Evolutionary conservation across 306 rosid species (phyloP).

Genomic region (Prunus dulcis): DNA sequence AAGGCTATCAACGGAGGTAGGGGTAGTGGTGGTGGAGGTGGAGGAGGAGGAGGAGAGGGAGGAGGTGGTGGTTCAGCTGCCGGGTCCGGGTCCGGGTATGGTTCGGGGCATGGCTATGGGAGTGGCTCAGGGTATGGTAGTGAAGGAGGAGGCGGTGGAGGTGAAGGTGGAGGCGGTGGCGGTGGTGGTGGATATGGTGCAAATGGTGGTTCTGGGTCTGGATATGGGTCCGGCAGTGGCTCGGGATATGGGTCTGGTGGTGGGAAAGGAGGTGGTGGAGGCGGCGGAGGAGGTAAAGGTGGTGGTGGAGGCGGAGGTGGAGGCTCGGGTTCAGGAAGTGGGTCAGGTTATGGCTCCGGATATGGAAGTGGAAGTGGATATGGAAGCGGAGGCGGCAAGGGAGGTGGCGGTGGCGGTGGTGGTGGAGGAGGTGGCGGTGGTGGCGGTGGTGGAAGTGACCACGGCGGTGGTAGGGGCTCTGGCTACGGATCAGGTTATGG

Average conservation of each 20-base stretch:
- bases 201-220: constrained; percentile 39
- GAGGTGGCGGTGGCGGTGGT: constrained; percentile 34
- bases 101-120: constrained; percentile 52
- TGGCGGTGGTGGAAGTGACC: background rate
- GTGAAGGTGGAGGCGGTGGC: constrained; percentile 44
- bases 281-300: constrained; percentile 30
- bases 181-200: constrained; percentile 48
- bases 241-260: constrained; percentile 51
- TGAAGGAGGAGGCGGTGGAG: constrained; percentile 40
- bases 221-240: constrained; percentile 51
- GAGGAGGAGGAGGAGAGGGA: constrained; percentile 15
- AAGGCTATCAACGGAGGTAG: constrained; percentile 11
- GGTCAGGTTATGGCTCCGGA: constrained; percentile 35
- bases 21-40: constrained; percentile 29
- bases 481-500: constrained; percentile 48
- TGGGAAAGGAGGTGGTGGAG: constrained; percentile 20
- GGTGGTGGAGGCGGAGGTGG: constrained; percentile 32
- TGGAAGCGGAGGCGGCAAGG: constrained; percentile 21
- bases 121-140: constrained; percentile 46
- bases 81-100: constrained; percentile 36
- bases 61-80: constrained; percentile 20
- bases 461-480: constrained; percentile 19
- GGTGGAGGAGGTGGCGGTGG: constrained; percentile 27
- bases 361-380: constrained; percentile 43
- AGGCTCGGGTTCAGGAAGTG: constrained; percentile 29